Evolutionary conservation across 176 grass and related monocot species (phyloP).

Genomic region (Musa troglodytarum): DNA sequence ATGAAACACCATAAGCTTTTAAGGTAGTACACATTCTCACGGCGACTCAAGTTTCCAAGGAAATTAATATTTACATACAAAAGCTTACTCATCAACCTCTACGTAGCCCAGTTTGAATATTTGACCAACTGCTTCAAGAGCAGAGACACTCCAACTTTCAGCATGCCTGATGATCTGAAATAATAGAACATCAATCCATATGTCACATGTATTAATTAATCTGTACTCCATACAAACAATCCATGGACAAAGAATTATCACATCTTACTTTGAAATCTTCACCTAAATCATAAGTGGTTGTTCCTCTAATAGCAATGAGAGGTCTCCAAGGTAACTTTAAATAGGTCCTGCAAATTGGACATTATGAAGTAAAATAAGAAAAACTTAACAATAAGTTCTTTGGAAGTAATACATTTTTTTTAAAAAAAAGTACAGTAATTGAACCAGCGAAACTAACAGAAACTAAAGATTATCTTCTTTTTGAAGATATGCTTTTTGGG

Average conservation of each 20-base stretch:
- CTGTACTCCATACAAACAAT: neutral
- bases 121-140: constrained; percentile 57
- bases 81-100: constrained; percentile 8
- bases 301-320: constrained; percentile 61
- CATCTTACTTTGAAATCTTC: constrained; percentile 41
- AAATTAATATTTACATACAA: neutral
- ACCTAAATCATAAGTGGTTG: constrained; percentile 69
- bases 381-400: neutral
- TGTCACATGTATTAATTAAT: neutral
- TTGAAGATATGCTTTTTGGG: too few relatives aligned
- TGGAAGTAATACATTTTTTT: neutral
- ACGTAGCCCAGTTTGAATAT: constrained; percentile 32
- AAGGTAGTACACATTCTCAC: neutral
- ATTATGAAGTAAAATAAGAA: neutral
- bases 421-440: too few relatives aligned
- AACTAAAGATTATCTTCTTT: too few relatives aligned
- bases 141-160: constrained; percentile 77
- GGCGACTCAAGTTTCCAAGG: neutral
- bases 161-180: constrained; percentile 62
- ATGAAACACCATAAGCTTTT: neutral
- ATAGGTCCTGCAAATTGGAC: constrained; percentile 39
- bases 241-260: neutral
- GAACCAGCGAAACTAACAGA: too few relatives aligned
- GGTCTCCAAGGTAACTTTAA: constrained; percentile 88
- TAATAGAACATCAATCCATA: neutral